phyloP scores from a whole-genome alignment of 108 stramenopile genomes.

The Fragilariopsis cylindrus region DNA sequence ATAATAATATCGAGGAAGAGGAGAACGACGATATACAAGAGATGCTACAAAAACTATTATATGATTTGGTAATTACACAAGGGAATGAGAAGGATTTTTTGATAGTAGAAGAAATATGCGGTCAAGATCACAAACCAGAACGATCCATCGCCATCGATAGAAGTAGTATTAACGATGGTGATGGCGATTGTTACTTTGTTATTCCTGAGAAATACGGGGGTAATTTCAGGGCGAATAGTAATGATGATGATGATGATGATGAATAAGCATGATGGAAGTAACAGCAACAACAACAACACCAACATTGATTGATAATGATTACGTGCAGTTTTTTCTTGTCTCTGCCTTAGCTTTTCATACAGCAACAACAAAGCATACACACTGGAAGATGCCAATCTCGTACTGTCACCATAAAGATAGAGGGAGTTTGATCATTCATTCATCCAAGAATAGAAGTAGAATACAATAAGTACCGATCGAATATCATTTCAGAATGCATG shows the following conservation, averaged over 20 bases:
- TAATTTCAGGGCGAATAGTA: not conserved
- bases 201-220: slow-evolving; percentile 35
- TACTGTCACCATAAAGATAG: too few species aligned
- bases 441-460: too few species aligned
- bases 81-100: slow-evolving; percentile 13
- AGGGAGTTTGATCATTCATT: too few species aligned
- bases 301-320: too few species aligned
- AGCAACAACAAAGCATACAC: too few species aligned
- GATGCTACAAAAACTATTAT: slow-evolving; percentile 11
- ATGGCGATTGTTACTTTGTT: slow-evolving; percentile 27
- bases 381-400: too few species aligned
- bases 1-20: slow-evolving; percentile 6
- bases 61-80: slow-evolving; percentile 20
- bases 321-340: too few species aligned
- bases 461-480: not conserved
- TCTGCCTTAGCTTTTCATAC: too few species aligned
- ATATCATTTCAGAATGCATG: not conserved
- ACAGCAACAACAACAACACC: too few species aligned
- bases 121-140: slow-evolving; percentile 11
- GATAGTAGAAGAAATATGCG: slow-evolving; percentile 30
- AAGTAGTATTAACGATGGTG: not conserved
- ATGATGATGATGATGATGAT: not conserved
- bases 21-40: slow-evolving; percentile 11
- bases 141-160: slow-evolving; percentile 30
- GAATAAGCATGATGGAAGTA: too few species aligned